phyloP scores from a whole-genome alignment of 306 rosid species.

The Cyclanthera cordifolia region DNA sequence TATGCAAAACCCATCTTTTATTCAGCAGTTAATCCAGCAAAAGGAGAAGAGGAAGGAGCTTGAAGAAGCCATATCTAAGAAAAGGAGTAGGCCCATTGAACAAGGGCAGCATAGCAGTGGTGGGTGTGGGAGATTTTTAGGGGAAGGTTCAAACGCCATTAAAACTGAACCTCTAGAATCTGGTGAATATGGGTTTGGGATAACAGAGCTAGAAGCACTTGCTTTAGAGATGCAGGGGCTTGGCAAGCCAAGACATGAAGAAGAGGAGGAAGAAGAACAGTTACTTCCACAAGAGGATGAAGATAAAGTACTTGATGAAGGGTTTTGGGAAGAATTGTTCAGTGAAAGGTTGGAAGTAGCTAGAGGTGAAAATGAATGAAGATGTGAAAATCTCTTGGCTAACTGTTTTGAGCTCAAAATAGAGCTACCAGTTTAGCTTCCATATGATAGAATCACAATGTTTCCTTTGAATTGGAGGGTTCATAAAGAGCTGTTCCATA shows the following conservation, averaged over 20 bases:
- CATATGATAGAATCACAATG: background rate
- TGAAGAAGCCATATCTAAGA: conserved; percentile 54
- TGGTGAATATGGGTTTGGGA: conserved; percentile 28
- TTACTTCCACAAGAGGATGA: conserved; percentile 26
- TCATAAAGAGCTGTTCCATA: background rate
- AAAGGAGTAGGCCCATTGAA: conserved; percentile 60
- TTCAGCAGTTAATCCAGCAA: conserved; percentile 45
- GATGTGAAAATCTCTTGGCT: conserved; percentile 45
- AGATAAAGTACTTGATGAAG: conserved; percentile 58
- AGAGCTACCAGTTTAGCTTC: background rate
- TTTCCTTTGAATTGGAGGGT: background rate
- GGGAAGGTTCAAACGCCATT: background rate
- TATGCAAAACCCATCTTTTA: conserved; percentile 53
- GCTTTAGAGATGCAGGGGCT: conserved; percentile 74
- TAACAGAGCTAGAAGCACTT: conserved; percentile 67
- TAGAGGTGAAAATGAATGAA: conserved; percentile 17
- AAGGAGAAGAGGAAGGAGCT: conserved; percentile 46
- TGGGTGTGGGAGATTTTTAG: background rate
- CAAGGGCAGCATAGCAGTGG: conserved; percentile 20
- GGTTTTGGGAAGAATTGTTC: conserved; percentile 40
- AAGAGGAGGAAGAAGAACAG: conserved; percentile 22
- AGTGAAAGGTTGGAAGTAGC: conserved; percentile 32
- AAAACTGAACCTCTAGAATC: conserved; percentile 50
- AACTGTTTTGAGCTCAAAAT: conserved; percentile 32
- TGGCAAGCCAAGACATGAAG: conserved; percentile 30